A percentile compares a stretch with the other conserved stretches of the same genome.
Conservation (phyloP, 2,329 filamentous ascomycete species). For the Laburnicola sp. region DNA sequence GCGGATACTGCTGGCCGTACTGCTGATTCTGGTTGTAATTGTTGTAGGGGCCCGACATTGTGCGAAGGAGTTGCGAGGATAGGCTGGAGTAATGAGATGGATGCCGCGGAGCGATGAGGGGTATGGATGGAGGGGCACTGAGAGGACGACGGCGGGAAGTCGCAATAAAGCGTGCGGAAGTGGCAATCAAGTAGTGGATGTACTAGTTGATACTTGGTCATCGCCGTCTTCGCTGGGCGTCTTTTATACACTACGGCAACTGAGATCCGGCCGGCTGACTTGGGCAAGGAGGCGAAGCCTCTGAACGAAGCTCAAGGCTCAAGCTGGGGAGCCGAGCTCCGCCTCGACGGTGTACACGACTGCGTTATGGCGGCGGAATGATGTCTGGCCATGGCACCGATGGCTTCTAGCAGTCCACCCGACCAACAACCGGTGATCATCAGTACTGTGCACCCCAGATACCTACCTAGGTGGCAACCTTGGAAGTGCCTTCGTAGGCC, state of each 20-base stretch:
- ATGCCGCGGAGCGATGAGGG: constrained; percentile 13
- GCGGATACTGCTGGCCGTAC: constrained; percentile 34
- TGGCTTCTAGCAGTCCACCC: not conserved
- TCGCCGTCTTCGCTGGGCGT: not conserved
- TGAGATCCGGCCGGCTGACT: constrained; percentile 29
- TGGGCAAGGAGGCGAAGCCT: constrained; percentile 35
- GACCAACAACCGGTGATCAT: constrained; percentile 8
- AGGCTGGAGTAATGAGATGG: not conserved
- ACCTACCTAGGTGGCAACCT: no score
- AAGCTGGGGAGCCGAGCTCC: constrained; percentile 28
- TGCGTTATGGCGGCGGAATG: no score
- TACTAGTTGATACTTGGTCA: constrained; percentile 12
- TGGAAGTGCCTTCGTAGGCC: no score
- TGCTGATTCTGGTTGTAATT: constrained; percentile 45
- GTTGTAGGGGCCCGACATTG: constrained; percentile 59
- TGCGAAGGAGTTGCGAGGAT: constrained; percentile 17
- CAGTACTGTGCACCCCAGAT: no score
- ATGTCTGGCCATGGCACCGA: no score
- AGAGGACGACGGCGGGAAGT: constrained; percentile 6
- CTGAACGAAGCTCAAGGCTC: constrained; percentile 19
- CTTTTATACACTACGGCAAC: constrained; percentile 23
- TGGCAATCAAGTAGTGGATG: constrained; percentile 18
- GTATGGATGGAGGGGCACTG: constrained; percentile 13
- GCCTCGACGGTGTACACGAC: constrained; percentile 30
- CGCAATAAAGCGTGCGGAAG: constrained; percentile 1